phyloP scores from a whole-genome alignment of 148 eudicot genomes.

The Talinum fruticosum region DNA sequence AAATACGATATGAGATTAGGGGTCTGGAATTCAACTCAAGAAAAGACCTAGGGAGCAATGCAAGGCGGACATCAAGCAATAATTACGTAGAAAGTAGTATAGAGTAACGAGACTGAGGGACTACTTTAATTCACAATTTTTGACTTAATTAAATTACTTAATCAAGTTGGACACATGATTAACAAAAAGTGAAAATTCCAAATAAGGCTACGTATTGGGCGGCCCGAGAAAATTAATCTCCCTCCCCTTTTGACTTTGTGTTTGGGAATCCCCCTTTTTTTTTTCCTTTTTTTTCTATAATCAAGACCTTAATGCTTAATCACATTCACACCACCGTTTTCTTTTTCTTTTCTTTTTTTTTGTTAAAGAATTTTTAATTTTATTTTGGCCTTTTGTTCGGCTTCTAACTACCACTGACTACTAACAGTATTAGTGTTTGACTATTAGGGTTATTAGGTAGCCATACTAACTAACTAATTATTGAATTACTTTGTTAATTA shows the following conservation, averaged over 20 bases:
- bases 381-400: neutral
- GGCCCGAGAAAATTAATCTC: neutral
- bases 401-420: neutral
- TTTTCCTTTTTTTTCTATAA: neutral
- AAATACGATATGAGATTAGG: no score
- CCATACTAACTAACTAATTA: neutral
- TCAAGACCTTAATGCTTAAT: neutral
- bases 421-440: neutral
- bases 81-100: neutral
- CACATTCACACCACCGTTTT: neutral
- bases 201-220: neutral
- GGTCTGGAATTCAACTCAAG: no score
- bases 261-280: neutral
- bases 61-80: neutral
- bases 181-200: neutral
- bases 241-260: neutral
- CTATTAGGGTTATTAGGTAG: constrained; percentile 1
- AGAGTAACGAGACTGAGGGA: neutral
- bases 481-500: neutral
- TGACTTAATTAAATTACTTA: neutral
- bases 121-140: neutral
- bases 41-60: neutral
- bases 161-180: neutral
- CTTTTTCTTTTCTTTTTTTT: neutral
- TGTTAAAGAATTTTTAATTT: no score